phyloP scores from a whole-genome alignment of 768 basidiomycete species.

The Amanita subjunquillea region DNA sequence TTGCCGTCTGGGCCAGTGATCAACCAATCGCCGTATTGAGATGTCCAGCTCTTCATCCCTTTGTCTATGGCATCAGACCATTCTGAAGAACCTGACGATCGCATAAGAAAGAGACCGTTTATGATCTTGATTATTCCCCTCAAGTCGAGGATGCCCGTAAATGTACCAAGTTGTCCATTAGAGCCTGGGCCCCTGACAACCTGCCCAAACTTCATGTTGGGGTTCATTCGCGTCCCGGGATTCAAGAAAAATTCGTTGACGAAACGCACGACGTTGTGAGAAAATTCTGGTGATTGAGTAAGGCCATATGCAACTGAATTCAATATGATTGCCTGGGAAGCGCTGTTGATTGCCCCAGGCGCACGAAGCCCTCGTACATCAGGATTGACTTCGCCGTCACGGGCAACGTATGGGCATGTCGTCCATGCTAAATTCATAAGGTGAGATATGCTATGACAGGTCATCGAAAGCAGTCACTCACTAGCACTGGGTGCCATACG shows the following conservation, averaged over 20 bases:
- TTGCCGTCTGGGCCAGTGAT: conserved; percentile 36
- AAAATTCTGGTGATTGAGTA: conserved; percentile 27
- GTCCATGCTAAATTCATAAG: conserved; percentile 34
- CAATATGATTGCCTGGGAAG: conserved; percentile 50
- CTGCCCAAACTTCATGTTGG: conserved; percentile 50
- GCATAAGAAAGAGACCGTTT: conserved; percentile 40
- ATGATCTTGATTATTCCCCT: conserved; percentile 48
- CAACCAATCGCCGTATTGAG: conserved; percentile 45
- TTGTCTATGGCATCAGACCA: conserved; percentile 45
- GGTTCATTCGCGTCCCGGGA: conserved; percentile 47
- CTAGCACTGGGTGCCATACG: conserved; percentile 39
- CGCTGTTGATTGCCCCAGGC: conserved; percentile 39
- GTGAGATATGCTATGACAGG: conserved; percentile 11
- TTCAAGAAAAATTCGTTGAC: conserved; percentile 53
- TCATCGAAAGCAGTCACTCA: conserved; percentile 19
- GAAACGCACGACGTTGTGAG: conserved; percentile 29
- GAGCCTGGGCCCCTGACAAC: conserved; percentile 28
- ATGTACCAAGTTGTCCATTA: conserved; percentile 30
- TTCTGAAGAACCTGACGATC: conserved; percentile 33
- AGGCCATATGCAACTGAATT: conserved; percentile 48
- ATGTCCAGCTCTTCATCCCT: conserved; percentile 40
- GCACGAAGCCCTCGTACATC: conserved; percentile 48
- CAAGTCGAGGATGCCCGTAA: conserved; percentile 49
- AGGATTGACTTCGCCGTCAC: conserved; percentile 59
- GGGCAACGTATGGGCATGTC: conserved; percentile 42